Evolutionary conservation across 2,329 filamentous ascomycete genomes (phyloP), one percentile per base, ranked within the genome.

Genomic region (Ophiosphaerella narmari): DNA sequence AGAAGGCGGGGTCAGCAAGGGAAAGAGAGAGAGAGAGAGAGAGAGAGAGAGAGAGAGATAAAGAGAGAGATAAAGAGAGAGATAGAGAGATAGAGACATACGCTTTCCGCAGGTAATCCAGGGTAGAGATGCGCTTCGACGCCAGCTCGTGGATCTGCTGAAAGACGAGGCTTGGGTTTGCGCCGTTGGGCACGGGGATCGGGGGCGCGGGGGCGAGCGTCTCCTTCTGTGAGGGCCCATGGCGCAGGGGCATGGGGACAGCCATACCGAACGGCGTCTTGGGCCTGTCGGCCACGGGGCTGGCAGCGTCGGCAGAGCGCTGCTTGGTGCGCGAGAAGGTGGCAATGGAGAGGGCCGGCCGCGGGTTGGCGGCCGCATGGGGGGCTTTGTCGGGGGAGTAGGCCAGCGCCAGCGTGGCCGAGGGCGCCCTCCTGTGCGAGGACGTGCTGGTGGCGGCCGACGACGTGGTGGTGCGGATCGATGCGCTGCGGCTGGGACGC

Each of bases 91-190:
- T n/a, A n/a, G n/a, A n/a, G 18, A 42, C 90, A 63, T 77, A 96
- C 91, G 91, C 88, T 77, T 95, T 96, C 55, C 92, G 85, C 57
- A 99, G 74, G 70, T 99, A 99, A 65, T 96, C 90, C 36, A 99
- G 74, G 0, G 94, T 97, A 2, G 91, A 91, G 78, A 99, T 96
- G 62, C 94, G 84, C 78, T 99, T 99, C 50, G 88, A 87, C 33
- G 90, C 88, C 63, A 90, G 84, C 52, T 97, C 93, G 50, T 93
- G 89, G 54, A 99, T 85, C 57, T 86, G 82, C 60, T 85, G 80
- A 69, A 84, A 86, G 48, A 86, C 78, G 40, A 79, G 75, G 51
- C 79, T 75, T 7, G 83, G 82, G 57, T 80, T 83, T 70, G 63
- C 53, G 42, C 77, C 55, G 68, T 70, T 50, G 63, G 66, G 48